Conservation (phyloP, 2,329 filamentous ascomycete species). For the Tolypocladium amazonense region DNA sequence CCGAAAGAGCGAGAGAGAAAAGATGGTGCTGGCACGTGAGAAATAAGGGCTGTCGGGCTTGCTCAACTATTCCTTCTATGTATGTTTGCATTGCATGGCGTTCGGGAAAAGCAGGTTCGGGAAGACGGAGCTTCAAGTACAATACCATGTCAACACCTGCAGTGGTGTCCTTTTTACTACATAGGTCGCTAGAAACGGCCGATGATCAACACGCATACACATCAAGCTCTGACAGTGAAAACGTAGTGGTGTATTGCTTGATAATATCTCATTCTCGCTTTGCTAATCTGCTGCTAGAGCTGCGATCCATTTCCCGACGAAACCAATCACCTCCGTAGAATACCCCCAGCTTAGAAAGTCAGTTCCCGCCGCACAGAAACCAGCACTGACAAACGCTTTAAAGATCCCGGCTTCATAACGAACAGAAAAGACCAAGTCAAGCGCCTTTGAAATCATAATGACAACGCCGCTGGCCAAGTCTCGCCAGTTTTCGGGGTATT, state of each 20-base stretch:
- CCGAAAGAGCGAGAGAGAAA: conserved; percentile 74
- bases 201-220: neutral
- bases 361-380: neutral
- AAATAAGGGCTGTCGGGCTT: conserved; percentile 27
- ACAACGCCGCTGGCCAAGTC: neutral
- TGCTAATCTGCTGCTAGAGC: neutral
- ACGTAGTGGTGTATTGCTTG: neutral
- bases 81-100: neutral
- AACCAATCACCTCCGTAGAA: neutral
- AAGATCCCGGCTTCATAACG: neutral
- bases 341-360: neutral
- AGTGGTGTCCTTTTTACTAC: neutral
- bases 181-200: neutral
- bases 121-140: neutral
- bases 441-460: neutral
- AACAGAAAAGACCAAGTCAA: neutral
- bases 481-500: neutral
- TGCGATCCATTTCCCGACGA: neutral
- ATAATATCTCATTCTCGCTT: neutral
- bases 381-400: neutral
- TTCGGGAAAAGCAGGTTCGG: neutral
- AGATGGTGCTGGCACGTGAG: conserved; percentile 69
- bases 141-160: neutral
- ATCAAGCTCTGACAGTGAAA: neutral
- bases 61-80: neutral